Percentiles rank a stretch among this genome's conserved stretches.
Conservation (phyloP, 2,329 filamentous ascomycete species). For the Fusarium phyllophilum region DNA sequence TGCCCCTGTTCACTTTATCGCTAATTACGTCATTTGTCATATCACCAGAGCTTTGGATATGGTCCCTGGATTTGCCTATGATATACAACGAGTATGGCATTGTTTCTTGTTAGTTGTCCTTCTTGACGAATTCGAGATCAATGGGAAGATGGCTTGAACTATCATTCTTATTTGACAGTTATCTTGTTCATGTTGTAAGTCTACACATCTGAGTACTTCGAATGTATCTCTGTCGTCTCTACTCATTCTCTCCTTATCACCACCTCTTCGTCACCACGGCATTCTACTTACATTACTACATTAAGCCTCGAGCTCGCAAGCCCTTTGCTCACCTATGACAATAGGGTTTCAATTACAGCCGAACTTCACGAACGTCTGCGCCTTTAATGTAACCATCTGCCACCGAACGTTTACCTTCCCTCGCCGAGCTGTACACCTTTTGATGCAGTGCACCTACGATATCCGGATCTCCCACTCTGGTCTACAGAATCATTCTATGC, state of each 20-base stretch:
- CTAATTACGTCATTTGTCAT: conserved; percentile 20
- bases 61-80: background rate
- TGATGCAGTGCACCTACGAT: background rate
- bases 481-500: background rate
- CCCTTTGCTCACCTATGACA: background rate
- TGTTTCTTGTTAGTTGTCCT: background rate
- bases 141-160: background rate
- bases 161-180: background rate
- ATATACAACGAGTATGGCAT: background rate
- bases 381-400: background rate
- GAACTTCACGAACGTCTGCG: background rate
- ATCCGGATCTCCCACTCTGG: background rate
- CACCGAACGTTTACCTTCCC: background rate
- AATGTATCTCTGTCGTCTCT: background rate
- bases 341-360: background rate
- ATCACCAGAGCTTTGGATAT: background rate
- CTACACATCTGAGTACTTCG: background rate
- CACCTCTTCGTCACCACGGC: background rate
- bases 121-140: background rate
- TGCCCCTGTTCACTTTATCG: background rate
- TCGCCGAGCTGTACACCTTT: background rate
- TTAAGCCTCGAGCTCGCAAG: no score
- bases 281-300: background rate
- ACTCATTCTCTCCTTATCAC: background rate
- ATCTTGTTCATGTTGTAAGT: background rate